These are phyloP conservation scores for Elsinoe batatas DNA, from an alignment of 2,329 filamentous ascomycete genomes.

Conservation along the genomic window DNA sequence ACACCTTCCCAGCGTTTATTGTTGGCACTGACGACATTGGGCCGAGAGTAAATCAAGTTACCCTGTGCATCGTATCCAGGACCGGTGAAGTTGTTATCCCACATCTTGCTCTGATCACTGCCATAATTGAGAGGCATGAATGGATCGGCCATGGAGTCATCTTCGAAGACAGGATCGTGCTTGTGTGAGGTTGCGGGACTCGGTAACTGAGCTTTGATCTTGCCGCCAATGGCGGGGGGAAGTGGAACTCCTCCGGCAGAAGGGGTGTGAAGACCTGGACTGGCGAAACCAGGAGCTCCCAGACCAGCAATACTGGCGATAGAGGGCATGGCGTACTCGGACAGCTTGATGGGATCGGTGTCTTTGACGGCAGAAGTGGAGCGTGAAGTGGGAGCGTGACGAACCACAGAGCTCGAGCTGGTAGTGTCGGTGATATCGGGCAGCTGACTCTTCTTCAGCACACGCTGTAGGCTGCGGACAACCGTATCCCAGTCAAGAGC, in stretches of 20 bases:
- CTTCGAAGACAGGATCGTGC: too few species aligned
- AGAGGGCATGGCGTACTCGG: not conserved
- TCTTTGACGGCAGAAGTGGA: not conserved
- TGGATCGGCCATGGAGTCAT: too few species aligned
- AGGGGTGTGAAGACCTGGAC: not conserved
- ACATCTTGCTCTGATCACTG: too few species aligned
- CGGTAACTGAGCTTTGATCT: too few species aligned
- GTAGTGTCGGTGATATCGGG: not conserved
- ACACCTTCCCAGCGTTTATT: not conserved
- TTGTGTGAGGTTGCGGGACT: too few species aligned
- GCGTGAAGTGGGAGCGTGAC: not conserved
- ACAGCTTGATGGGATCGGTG: not conserved
- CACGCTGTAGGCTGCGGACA: not conserved
- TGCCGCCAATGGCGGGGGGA: not conserved
- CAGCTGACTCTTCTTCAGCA: not conserved
- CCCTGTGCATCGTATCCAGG: too few species aligned
- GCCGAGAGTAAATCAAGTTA: too few species aligned
- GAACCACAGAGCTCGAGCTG: not conserved
- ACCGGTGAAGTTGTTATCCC: too few species aligned
- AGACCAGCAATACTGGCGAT: not conserved
- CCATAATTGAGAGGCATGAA: too few species aligned
- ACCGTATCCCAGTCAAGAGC: slow-evolving; percentile 21
- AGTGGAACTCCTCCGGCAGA: not conserved
- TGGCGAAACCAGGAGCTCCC: not conserved
- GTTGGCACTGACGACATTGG: too few species aligned